A percentile compares a stretch with the other conserved stretches of the same genome.
These are phyloP conservation scores for Hypoxylon sp. DNA, from an alignment of 2,329 filamentous ascomycete genomes.

Conservation along the genomic window DNA sequence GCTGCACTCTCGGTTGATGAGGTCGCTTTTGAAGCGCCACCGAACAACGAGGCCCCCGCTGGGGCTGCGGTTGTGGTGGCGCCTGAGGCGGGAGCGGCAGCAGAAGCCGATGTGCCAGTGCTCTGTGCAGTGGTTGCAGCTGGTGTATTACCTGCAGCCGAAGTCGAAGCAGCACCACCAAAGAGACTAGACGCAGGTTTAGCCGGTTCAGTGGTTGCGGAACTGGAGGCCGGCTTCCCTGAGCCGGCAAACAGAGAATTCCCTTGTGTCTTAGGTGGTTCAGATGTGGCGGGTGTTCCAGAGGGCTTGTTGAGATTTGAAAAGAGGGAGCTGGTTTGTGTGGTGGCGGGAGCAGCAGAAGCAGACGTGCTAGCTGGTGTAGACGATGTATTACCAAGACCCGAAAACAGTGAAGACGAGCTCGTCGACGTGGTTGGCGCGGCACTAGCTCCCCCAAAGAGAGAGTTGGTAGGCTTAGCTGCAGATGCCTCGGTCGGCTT, in stretches of 20 bases:
- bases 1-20: constrained; percentile 50
- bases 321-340: constrained; percentile 43
- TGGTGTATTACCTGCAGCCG: constrained; percentile 42
- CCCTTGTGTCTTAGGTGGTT: constrained; percentile 48
- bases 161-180: constrained; percentile 44
- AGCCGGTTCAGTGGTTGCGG: constrained; percentile 48
- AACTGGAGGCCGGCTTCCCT: constrained; percentile 39
- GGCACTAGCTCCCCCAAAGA: constrained; percentile 43
- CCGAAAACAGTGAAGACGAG: constrained; percentile 44
- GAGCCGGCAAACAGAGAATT: constrained; percentile 48
- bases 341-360: constrained; percentile 39
- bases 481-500: constrained; percentile 46
- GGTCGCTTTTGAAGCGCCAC: constrained; percentile 51
- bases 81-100: constrained; percentile 47
- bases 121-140: constrained; percentile 43
- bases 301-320: constrained; percentile 40
- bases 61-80: constrained; percentile 52
- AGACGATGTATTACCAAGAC: constrained; percentile 33
- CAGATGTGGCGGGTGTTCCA: constrained; percentile 44
- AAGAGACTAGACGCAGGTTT: constrained; percentile 50
- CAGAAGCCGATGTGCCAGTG: constrained; percentile 49
- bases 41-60: constrained; percentile 48
- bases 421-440: constrained; percentile 39
- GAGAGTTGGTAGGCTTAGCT: constrained; percentile 38
- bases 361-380: constrained; percentile 35